Conservation (phyloP, 306 rosid genomes). For the Vigna hirtella region DNA sequence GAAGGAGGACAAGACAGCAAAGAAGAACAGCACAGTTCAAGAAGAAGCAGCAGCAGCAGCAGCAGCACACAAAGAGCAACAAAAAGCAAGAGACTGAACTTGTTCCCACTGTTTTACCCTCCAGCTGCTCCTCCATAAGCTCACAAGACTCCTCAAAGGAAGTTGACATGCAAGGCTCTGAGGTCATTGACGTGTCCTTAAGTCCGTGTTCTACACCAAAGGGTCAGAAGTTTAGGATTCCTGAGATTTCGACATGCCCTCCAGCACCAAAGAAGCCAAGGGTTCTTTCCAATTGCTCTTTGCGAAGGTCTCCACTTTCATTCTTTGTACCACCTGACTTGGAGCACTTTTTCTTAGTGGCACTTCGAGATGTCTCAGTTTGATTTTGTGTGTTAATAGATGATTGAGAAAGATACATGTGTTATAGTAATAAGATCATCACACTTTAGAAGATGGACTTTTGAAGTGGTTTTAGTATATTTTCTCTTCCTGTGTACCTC, state of each 20-base stretch:
- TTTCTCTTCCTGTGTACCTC: conserved; percentile 29
- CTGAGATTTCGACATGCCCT: conserved; percentile 79
- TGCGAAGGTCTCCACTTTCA: conserved; percentile 70
- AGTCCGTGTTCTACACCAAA: conserved; percentile 82
- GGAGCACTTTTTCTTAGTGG: conserved; percentile 78
- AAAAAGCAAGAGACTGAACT: conserved; percentile 16
- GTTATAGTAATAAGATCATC: conserved; percentile 37
- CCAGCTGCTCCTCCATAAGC: conserved; percentile 45
- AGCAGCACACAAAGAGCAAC: conserved; percentile 8
- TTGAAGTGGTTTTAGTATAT: conserved; percentile 44
- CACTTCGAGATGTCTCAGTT: conserved; percentile 74
- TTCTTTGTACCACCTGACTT: conserved; percentile 91
- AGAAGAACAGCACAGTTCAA: conserved; percentile 44
- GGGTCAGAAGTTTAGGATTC: conserved; percentile 77
- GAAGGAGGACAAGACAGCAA: conserved; percentile 14
- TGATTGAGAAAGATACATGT: conserved; percentile 22
- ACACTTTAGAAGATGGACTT: conserved; percentile 54
- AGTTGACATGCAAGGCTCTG: conserved; percentile 39
- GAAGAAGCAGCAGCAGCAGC: conserved; percentile 46
- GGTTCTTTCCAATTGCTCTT: conserved; percentile 60
- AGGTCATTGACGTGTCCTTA: conserved; percentile 46
- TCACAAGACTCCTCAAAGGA: conserved; percentile 47
- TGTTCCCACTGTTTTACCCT: conserved; percentile 35
- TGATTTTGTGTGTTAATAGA: conserved; percentile 53
- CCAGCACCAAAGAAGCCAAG: conserved; percentile 92